A percentile compares a stretch with the other conserved stretches of the same genome.
Evolutionary conservation across 1,284 basidiomycete species (phyloP).

Genomic region (Ganoderma meredithae): DNA sequence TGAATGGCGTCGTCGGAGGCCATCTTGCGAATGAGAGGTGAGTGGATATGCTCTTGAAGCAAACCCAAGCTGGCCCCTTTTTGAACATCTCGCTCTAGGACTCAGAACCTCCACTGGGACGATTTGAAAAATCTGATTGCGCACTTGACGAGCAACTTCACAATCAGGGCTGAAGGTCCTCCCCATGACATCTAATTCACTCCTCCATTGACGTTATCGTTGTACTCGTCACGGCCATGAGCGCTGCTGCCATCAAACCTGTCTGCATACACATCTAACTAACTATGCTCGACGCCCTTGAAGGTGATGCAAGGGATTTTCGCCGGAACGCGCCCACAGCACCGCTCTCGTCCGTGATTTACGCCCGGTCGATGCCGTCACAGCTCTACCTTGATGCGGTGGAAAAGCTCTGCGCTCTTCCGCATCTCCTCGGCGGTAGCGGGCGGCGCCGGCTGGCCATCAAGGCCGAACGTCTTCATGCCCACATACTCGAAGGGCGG

Average conservation of each 20-base stretch:
- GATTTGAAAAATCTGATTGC: neutral
- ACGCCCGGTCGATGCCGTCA: constrained; percentile 14
- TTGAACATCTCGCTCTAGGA: neutral
- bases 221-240: neutral
- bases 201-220: neutral
- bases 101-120: neutral
- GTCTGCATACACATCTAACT: neutral
- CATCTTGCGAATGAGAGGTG: neutral
- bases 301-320: neutral
- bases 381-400: constrained; percentile 45
- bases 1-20: neutral
- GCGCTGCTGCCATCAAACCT: neutral
- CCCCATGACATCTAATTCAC: neutral
- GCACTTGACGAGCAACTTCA: neutral
- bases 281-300: neutral
- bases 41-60: neutral
- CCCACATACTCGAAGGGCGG: constrained; percentile 53
- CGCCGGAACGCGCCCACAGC: neutral
- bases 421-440: constrained; percentile 50
- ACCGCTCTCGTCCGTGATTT: neutral
- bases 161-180: neutral
- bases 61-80: neutral
- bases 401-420: constrained; percentile 51
- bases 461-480: constrained; percentile 44
- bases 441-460: constrained; percentile 44